Base-by-base conservation (phyloP, 2,329 filamentous ascomycete genomes). In the Aspergillus awamori region DNA sequence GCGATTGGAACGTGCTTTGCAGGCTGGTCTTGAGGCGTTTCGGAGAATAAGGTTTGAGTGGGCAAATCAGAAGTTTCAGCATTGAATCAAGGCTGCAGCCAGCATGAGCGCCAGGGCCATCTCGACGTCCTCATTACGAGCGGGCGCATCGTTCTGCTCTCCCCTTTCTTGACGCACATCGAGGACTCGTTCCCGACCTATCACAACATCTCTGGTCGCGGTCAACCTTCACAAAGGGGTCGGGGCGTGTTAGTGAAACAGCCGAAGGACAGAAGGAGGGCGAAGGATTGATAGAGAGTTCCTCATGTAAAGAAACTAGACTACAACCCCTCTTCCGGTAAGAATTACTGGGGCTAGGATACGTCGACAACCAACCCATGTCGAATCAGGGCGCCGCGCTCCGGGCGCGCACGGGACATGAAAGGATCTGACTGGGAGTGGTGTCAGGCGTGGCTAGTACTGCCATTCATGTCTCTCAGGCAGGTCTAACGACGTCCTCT, bases 401-500 rank as follows among this genome's bases (percentile, higher is more conserved):
- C 33, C 41, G 24, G 45, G 20, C 22, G 47, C 24, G 47, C 47
- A 51, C 47, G 47, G 47, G n/a, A 51, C 47, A n/a, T 33, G 11
- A 30, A 51, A 11, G 26, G 47, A 51, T 51, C 47, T 51, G 47
- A 51, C 47, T 17, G 26, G 47, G 30, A 17, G 36, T 41, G 38
- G 20, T 53, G 38, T 58, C 57, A 58, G 24, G 13, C 36, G 13
- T 41, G 30, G 38, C 28, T 30, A 36, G 33, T 36, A 43, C 43
- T 17, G 49, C 30, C 20, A 43, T 24, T 45, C 24, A 24, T 24
- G 30, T 2, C 13, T 8, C 17, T 28, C 13, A n/a, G 24, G 43
- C 17, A 39, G 8, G 38, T 52, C 64, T 65, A 73, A 52, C 69
- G 71, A 41, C 70, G 70, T 43, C 67, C 67, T 65, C 77, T 64